Conservation (phyloP, 176 grass and related monocot species). For the Saccharum officinarum region DNA sequence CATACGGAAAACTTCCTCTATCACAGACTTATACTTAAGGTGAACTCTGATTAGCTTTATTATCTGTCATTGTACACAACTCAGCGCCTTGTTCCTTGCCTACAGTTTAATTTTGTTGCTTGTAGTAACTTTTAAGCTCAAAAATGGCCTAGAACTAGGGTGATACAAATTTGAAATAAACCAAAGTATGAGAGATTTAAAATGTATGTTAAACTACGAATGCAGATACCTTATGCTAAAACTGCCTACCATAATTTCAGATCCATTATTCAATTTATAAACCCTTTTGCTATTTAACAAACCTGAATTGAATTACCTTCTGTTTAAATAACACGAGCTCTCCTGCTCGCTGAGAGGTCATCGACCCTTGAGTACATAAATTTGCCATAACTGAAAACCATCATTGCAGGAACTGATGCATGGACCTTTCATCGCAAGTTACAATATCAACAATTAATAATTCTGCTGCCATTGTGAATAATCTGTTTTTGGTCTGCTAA, state of each 20-base stretch:
- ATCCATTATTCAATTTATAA: neutral
- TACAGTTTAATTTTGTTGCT: neutral
- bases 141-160: neutral
- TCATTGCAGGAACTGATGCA: neutral
- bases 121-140: neutral
- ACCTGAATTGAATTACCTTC: neutral
- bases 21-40: neutral
- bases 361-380: neutral
- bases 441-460: neutral
- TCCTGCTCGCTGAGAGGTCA: neutral
- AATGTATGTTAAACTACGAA: neutral
- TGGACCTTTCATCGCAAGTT: neutral
- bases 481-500: neutral
- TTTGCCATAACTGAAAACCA: neutral
- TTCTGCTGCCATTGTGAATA: neutral
- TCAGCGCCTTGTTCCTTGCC: neutral
- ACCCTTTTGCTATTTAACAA: neutral
- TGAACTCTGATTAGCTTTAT: neutral
- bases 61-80: neutral
- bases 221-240: neutral
- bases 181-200: neutral
- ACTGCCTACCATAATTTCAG: neutral
- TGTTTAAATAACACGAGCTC: neutral
- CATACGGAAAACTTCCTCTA: neutral
- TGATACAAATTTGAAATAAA: neutral